Base-by-base conservation (phyloP, 1,284 basidiomycete genomes). In the Cutaneotrichosporon arboriforme region DNA sequence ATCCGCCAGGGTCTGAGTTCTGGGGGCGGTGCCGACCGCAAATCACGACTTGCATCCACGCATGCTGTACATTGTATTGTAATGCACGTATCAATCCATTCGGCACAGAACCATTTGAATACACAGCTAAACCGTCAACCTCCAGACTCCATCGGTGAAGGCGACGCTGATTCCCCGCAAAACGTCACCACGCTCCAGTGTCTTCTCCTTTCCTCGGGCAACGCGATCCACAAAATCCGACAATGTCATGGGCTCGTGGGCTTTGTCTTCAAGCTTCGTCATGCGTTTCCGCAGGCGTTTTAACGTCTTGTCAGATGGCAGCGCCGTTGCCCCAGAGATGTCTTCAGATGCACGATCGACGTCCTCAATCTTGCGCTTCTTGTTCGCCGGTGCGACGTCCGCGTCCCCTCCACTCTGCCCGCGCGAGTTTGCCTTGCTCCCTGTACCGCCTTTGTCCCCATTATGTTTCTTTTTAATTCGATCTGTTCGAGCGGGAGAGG, bases 391-490 rank as follows among this genome's bases (percentile, higher is more conserved):
- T 52, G 56, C 64, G 43, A 52, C 35, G 3, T 14, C 51, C 12
- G 20, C 46, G 8, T 38, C 7, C 10, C 10, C 14, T 26, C 61
- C 62, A 69, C 48, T 33, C 76, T 72, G 63, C 75, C 52, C 66
- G 68, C 49, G 43, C 15, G 70, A 68, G 55, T 74, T 74, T 20
- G 74, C 74, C 48, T 69, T 69, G 5, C 62, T 41, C 2, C 74
- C 74, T 1, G 70, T 72, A 2, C 74, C 74, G 20, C 72, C 72
- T 57, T 76, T 76, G 56, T 76, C 74, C 17, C 70, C 69, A 61
- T 70, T 73, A 48, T 65, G 68, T 62, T 65, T 66, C 55, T 66
- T 70, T 59, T 69, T 70, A 50, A 67, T 62, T 36, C 39, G 45
- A 2, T 38, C 36, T 31, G 10, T 10, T 4, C 45, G 45, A 12